Conservation (phyloP, 768 basidiomycete genomes). For the Suillus brevipes region DNA sequence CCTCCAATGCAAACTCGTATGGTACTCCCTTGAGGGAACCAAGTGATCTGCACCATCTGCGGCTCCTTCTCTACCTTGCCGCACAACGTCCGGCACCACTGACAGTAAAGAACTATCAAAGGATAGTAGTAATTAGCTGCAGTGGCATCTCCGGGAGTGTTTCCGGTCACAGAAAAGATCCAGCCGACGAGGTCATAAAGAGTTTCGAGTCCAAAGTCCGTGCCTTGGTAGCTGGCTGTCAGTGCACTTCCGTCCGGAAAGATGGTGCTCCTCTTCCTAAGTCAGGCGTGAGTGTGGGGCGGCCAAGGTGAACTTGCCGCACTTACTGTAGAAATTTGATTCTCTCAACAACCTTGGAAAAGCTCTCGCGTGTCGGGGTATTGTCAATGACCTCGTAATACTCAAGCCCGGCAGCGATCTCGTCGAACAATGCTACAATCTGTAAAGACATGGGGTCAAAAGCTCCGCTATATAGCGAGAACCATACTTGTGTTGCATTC, state of each 20-base stretch:
- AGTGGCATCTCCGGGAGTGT: not conserved
- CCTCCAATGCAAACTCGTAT: not conserved
- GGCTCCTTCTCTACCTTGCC: not conserved
- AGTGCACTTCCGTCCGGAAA: not conserved
- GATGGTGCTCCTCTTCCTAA: not conserved
- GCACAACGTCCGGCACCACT: not conserved
- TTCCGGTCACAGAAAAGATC: constrained; percentile 8
- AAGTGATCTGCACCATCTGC: constrained; percentile 6
- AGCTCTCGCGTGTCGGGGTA: not conserved
- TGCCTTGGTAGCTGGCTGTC: constrained; percentile 1
- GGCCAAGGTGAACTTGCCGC: not conserved
- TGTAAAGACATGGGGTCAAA: not conserved
- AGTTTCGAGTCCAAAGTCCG: not conserved
- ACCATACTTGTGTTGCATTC: not conserved
- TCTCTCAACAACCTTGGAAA: not conserved
- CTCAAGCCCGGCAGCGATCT: not conserved
- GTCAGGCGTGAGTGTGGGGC: not conserved
- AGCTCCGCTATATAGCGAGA: not conserved
- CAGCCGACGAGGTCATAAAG: constrained; percentile 6
- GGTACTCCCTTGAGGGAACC: not conserved
- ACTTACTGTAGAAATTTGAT: not conserved
- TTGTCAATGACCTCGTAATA: not conserved
- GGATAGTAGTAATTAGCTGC: constrained; percentile 5
- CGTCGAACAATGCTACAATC: not conserved
- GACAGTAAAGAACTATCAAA: not conserved